phyloP scores from a whole-genome alignment of 2,329 filamentous ascomycete species.

The Colletotrichum gigasporum region DNA sequence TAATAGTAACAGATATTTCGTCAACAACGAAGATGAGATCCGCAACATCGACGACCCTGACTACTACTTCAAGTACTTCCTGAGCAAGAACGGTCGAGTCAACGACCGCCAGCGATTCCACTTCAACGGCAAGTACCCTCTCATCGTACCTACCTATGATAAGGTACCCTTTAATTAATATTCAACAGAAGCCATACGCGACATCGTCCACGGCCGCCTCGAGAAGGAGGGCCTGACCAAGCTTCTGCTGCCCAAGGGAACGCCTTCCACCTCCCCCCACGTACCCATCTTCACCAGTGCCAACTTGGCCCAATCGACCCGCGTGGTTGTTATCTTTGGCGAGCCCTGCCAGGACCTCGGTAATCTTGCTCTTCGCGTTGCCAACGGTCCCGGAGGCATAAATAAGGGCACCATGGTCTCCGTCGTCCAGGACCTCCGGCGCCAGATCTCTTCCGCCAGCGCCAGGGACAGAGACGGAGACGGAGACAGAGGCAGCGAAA shows the following conservation, averaged over 20 bases:
- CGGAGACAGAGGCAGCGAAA: too few species aligned
- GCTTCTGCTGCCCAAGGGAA: slow-evolving; percentile 68
- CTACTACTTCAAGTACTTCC: slow-evolving; percentile 77
- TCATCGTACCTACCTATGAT: neutral
- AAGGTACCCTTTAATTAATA: slow-evolving; percentile 14
- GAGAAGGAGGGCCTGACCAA: slow-evolving; percentile 66
- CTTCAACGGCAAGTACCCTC: slow-evolving; percentile 71
- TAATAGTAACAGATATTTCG: slow-evolving; percentile 70
- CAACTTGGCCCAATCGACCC: slow-evolving; percentile 64
- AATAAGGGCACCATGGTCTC: slow-evolving; percentile 75
- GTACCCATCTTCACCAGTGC: slow-evolving; percentile 71
- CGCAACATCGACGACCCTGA: slow-evolving; percentile 74
- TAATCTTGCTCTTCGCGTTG: slow-evolving; percentile 75
- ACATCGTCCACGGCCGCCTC: slow-evolving; percentile 71
- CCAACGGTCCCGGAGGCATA: slow-evolving; percentile 72
- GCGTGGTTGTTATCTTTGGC: slow-evolving; percentile 79
- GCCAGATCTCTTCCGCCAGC: slow-evolving; percentile 43
- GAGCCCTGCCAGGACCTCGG: slow-evolving; percentile 78
- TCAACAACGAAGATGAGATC: slow-evolving; percentile 80
- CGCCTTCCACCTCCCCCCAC: slow-evolving; percentile 59
- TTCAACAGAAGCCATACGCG: slow-evolving; percentile 67
- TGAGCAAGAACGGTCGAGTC: slow-evolving; percentile 77
- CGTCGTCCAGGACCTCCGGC: slow-evolving; percentile 60
- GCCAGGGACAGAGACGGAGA: too few species aligned
- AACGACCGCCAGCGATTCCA: slow-evolving; percentile 80